A percentile compares a stretch with the other conserved stretches of the same genome.
phyloP scores from a whole-genome alignment of 2,329 filamentous ascomycete genomes.

The Penicillium sp. region DNA sequence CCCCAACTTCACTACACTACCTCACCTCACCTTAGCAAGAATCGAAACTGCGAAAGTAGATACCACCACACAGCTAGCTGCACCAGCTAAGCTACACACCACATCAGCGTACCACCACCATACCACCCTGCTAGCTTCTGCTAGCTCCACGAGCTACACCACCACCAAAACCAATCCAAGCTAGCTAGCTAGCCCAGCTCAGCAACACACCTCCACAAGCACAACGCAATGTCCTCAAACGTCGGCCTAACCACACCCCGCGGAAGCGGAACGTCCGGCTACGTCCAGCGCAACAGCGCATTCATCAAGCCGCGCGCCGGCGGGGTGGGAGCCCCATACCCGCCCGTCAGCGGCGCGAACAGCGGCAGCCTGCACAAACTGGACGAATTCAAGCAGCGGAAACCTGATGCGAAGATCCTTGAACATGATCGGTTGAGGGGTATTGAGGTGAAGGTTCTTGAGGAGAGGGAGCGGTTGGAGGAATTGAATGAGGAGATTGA shows the following conservation, averaged over 20 bases:
- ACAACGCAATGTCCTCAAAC: constrained; percentile 85
- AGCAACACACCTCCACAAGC: background rate
- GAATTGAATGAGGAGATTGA: constrained; percentile 68
- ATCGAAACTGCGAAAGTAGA: too few species aligned
- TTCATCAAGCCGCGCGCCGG: constrained; percentile 81
- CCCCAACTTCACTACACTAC: background rate
- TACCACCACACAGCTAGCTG: too few species aligned
- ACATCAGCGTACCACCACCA: too few species aligned
- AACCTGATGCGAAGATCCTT: constrained; percentile 89
- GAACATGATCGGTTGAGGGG: constrained; percentile 92
- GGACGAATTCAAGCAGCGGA: constrained; percentile 73
- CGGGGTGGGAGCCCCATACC: constrained; percentile 72
- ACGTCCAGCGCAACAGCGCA: constrained; percentile 94
- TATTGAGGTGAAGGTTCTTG: constrained; percentile 91
- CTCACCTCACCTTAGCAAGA: too few species aligned
- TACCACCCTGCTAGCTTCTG: too few species aligned
- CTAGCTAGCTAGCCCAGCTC: too few species aligned
- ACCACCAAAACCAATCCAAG: background rate
- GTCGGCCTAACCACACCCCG: constrained; percentile 93
- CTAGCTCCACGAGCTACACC: background rate
- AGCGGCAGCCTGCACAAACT: too few species aligned
- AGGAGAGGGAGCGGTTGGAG: constrained; percentile 87
- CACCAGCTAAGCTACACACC: too few species aligned
- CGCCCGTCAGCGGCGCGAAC: constrained; percentile 41
- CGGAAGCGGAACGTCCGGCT: constrained; percentile 94